These are phyloP conservation scores for Coemansia sp. DNA, from an alignment of 192 early-diverging fungal species.

Conservation along the genomic window DNA sequence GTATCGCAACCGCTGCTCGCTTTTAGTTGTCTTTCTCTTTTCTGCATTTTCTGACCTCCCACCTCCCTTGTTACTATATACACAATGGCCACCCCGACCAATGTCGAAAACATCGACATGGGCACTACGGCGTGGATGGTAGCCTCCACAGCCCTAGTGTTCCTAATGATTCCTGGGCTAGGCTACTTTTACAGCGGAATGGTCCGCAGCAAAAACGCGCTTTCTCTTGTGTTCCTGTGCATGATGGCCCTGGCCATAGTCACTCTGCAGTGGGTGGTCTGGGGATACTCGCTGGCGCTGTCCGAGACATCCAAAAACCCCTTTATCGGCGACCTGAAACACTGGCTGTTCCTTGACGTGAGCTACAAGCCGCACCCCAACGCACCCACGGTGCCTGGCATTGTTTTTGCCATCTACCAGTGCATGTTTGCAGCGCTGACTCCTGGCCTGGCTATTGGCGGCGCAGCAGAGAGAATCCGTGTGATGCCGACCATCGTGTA, in stretches of 20 bases:
- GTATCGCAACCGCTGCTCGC: conserved; percentile 7
- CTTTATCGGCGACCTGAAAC: conserved; percentile 71
- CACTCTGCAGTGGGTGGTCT: conserved; percentile 72
- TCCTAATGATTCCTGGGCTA: conserved; percentile 73
- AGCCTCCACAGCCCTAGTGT: conserved; percentile 66
- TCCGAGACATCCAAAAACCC: conserved; percentile 62
- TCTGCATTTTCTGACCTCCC: neutral
- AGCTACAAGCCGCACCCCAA: conserved; percentile 57
- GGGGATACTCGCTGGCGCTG: conserved; percentile 71
- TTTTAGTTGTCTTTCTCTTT: neutral
- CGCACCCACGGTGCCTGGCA: conserved; percentile 62
- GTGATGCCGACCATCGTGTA: conserved; percentile 65
- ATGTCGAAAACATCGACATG: conserved; percentile 49
- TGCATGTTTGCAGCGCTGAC: conserved; percentile 80
- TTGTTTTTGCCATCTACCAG: conserved; percentile 71
- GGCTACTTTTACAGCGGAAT: conserved; percentile 80
- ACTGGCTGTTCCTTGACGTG: conserved; percentile 64
- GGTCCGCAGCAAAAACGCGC: conserved; percentile 73
- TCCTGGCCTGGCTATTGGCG: conserved; percentile 69
- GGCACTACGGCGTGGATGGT: conserved; percentile 78
- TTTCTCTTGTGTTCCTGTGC: conserved; percentile 74
- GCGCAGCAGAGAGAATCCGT: conserved; percentile 73
- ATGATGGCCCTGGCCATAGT: conserved; percentile 72
- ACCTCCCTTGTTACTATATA: conserved; percentile 6
- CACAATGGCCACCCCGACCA: conserved; percentile 3